These are phyloP conservation scores for Metschnikowia lochheadii DNA, from an alignment of 805 yeast genomes.

Conservation along the genomic window DNA sequence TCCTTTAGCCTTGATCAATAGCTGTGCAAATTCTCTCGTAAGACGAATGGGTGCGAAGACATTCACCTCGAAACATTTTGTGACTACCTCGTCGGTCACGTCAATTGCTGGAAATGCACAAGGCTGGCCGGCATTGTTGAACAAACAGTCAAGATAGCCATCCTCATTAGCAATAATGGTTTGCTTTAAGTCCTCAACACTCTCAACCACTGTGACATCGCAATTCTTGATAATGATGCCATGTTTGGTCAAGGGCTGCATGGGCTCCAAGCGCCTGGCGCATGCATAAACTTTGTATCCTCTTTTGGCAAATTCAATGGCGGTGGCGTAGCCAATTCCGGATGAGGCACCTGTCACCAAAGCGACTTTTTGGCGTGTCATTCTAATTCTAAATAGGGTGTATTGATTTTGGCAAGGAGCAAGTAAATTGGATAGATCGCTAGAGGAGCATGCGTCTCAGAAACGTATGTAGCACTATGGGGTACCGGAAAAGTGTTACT, in stretches of 20 bases:
- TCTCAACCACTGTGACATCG: slow-evolving; percentile 54
- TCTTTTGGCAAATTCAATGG: slow-evolving; percentile 42
- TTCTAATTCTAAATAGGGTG: not conserved
- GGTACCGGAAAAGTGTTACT: not conserved
- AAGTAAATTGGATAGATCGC: not conserved
- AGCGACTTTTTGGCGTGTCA: slow-evolving; percentile 37
- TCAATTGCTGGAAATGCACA: slow-evolving; percentile 71
- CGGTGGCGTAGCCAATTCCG: slow-evolving; percentile 52
- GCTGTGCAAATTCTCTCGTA: slow-evolving; percentile 52
- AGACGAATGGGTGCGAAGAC: slow-evolving; percentile 66
- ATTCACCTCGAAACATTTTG: slow-evolving; percentile 57
- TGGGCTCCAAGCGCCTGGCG: slow-evolving; percentile 62
- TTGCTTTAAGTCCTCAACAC: slow-evolving; percentile 42
- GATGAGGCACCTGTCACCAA: slow-evolving; percentile 58
- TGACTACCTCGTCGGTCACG: slow-evolving; percentile 50
- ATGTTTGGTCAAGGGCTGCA: slow-evolving; percentile 47
- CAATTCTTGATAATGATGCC: slow-evolving; percentile 46
- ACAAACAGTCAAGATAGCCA: slow-evolving; percentile 54
- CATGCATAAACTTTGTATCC: slow-evolving; percentile 67
- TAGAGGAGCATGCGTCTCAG: not conserved
- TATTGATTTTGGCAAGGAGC: not conserved
- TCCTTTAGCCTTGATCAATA: slow-evolving; percentile 62
- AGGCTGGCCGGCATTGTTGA: slow-evolving; percentile 75
- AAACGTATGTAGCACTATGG: not conserved
- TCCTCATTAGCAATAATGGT: slow-evolving; percentile 41